Evolutionary conservation across 2,329 filamentous ascomycete genomes (phyloP).

Genomic region (Madurella fahalii): DNA sequence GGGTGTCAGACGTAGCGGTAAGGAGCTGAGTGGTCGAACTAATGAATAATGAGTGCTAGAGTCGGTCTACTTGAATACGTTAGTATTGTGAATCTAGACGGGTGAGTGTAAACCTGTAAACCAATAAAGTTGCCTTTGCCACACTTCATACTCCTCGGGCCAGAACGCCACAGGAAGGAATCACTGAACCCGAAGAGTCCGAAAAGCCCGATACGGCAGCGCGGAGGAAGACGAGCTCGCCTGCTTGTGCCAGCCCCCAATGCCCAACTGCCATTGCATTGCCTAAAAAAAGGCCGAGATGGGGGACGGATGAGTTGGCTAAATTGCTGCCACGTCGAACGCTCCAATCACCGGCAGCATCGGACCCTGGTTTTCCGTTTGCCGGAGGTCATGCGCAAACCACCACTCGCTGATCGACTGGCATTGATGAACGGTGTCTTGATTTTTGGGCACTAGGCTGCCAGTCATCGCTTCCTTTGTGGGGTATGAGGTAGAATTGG

Average conservation of each 20-base stretch:
- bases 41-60: too few species aligned
- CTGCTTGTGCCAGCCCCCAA: neutral
- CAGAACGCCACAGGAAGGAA: too few species aligned
- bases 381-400: slow-evolving; percentile 10
- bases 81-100: too few species aligned
- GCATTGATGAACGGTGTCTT: neutral
- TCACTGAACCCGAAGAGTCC: neutral
- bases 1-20: neutral
- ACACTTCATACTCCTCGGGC: too few species aligned
- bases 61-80: too few species aligned
- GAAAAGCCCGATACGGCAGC: slow-evolving; percentile 5
- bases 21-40: neutral
- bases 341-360: slow-evolving; percentile 16
- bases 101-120: too few species aligned
- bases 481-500: neutral
- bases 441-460: neutral
- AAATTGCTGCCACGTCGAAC: slow-evolving; percentile 27
- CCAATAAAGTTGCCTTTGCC: too few species aligned
- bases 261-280: neutral
- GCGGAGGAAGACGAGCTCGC: slow-evolving; percentile 4
- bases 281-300: slow-evolving; percentile 4
- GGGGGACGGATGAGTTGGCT: slow-evolving; percentile 22
- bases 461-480: neutral
- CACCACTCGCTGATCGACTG: neutral
- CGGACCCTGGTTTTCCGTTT: slow-evolving; percentile 20